Percentiles rank a stretch among this genome's conserved stretches.
phyloP scores from a whole-genome alignment of 495 filamentous ascomycete species.

The Hyaloscypha bicolor region DNA sequence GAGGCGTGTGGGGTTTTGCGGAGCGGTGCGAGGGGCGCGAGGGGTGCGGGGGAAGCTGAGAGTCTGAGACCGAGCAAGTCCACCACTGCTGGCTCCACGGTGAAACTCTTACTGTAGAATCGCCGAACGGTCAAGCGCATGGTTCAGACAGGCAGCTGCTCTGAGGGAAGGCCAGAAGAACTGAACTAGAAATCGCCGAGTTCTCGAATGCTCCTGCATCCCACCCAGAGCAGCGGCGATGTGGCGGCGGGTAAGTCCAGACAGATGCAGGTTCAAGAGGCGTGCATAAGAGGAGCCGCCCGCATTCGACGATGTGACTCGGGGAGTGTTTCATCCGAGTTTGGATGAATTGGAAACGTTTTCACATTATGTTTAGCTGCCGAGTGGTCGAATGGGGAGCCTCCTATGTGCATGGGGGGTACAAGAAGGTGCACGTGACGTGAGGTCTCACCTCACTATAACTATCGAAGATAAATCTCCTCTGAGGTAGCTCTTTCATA shows the following conservation, averaged over 20 bases:
- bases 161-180: not conserved
- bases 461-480: too few relatives aligned
- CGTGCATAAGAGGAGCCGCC: not conserved
- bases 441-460: too few relatives aligned
- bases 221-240: not conserved
- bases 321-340: constrained; percentile 2
- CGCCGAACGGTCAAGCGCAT: not conserved
- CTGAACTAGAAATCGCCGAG: not conserved
- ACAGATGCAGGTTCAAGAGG: constrained; percentile 3
- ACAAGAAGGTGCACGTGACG: too few relatives aligned
- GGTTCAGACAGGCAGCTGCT: not conserved
- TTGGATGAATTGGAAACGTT: constrained; percentile 12
- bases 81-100: not conserved
- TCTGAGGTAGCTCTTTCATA: too few relatives aligned
- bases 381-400: not conserved
- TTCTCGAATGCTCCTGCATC: not conserved
- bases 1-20: constrained; percentile 3
- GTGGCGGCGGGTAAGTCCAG: not conserved
- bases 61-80: not conserved
- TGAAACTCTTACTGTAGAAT: not conserved
- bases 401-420: too few relatives aligned
- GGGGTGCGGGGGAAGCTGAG: constrained; percentile 5
- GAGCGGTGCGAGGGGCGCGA: too few relatives aligned
- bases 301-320: not conserved
- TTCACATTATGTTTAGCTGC: not conserved